Conservation (phyloP, 2,329 filamentous ascomycete genomes). For the Aquanectria penicillioides region DNA sequence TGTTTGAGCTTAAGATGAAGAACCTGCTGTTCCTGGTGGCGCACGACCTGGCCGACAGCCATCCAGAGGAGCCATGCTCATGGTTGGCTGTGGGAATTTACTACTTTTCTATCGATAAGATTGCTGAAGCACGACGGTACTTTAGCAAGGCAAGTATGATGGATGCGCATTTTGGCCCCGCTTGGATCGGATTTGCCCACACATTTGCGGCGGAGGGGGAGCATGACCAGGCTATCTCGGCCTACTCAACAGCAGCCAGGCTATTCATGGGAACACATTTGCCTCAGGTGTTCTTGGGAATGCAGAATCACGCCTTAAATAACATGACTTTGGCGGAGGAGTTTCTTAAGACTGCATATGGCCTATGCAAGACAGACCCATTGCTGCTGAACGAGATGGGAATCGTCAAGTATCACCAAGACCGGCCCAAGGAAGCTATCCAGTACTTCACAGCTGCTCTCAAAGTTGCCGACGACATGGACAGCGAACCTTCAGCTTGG, state of each 20-base stretch:
- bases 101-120: slow-evolving; percentile 88
- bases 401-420: slow-evolving; percentile 94
- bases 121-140: slow-evolving; percentile 92
- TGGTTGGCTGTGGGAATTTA: slow-evolving; percentile 97
- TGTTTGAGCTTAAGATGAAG: slow-evolving; percentile 87
- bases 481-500: slow-evolving; percentile 84
- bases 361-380: slow-evolving; percentile 84
- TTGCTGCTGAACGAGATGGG: slow-evolving; percentile 95
- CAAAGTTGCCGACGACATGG: slow-evolving; percentile 79
- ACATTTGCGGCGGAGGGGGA: slow-evolving; percentile 98
- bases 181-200: slow-evolving; percentile 99
- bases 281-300: slow-evolving; percentile 93
- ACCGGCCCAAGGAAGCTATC: slow-evolving; percentile 78
- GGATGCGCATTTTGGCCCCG: slow-evolving; percentile 95
- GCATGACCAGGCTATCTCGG: slow-evolving; percentile 97
- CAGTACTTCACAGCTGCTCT: slow-evolving; percentile 83
- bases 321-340: slow-evolving; percentile 95
- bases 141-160: slow-evolving; percentile 98
- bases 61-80: slow-evolving; percentile 89
- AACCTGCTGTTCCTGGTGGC: slow-evolving; percentile 92
- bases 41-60: slow-evolving; percentile 90
- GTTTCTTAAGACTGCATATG: slow-evolving; percentile 90
- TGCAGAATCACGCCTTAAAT: slow-evolving; percentile 97
- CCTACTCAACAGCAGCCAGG: slow-evolving; percentile 93
- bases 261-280: slow-evolving; percentile 97